phyloP scores from a whole-genome alignment of 306 rosid genomes.

The Comarum palustre region DNA sequence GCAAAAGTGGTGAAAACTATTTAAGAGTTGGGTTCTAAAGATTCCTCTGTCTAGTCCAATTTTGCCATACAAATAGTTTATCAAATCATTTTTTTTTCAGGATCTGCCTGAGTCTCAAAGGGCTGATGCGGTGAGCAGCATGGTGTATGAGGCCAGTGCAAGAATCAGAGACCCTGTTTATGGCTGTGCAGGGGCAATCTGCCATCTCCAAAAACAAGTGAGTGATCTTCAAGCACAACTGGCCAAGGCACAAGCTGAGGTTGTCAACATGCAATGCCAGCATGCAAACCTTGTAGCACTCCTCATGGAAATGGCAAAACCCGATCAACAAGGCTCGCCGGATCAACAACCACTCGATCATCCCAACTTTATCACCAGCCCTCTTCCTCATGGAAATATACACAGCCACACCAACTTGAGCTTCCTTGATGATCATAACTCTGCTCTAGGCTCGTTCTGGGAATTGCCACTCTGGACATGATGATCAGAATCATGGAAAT shows the following conservation, averaged over 20 bases:
- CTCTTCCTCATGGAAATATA: slow-evolving; percentile 18
- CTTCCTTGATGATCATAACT: slow-evolving; percentile 51
- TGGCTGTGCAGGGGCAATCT: slow-evolving; percentile 84
- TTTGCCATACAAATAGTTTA: not conserved
- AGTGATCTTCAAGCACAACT: slow-evolving; percentile 84
- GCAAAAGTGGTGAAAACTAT: not conserved
- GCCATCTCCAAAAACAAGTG: slow-evolving; percentile 78
- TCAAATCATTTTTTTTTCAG: slow-evolving; percentile 31
- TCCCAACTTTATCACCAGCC: slow-evolving; percentile 32
- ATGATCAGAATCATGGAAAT: slow-evolving; percentile 16
- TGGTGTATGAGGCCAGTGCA: slow-evolving; percentile 93
- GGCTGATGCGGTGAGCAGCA: slow-evolving; percentile 90
- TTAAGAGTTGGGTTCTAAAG: not conserved
- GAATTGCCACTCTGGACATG: slow-evolving; percentile 72
- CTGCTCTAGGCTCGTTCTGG: slow-evolving; percentile 45
- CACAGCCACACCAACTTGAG: slow-evolving; percentile 39
- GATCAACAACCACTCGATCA: slow-evolving; percentile 45
- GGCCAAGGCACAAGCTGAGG: slow-evolving; percentile 84
- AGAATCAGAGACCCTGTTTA: slow-evolving; percentile 87
- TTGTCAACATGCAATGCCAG: slow-evolving; percentile 70
- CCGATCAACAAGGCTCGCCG: slow-evolving; percentile 41
- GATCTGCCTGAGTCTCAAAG: slow-evolving; percentile 88
- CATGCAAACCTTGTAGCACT: slow-evolving; percentile 76
- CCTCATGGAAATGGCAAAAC: slow-evolving; percentile 65
- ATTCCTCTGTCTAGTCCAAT: not conserved